Percentiles rank a stretch among this genome's conserved stretches.
These are phyloP conservation scores for Aureococcus anophagefferens DNA, from an alignment of 108 stramenopile species.

Conservation along the genomic window DNA sequence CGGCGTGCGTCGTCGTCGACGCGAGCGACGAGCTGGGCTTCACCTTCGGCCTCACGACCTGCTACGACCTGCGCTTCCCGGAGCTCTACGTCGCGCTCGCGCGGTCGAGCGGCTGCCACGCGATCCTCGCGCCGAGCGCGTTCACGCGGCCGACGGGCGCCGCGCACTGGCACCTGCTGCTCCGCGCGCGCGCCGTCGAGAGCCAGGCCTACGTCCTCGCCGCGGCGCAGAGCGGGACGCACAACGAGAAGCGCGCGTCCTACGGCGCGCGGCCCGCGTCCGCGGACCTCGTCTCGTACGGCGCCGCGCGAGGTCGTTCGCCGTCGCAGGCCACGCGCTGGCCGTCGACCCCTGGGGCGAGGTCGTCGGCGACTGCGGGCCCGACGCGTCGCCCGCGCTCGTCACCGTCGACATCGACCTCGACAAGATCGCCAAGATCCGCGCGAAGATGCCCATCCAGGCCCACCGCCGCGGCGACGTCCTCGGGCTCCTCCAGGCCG, in stretches of 20 bases:
- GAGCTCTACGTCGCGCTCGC: conserved; percentile 64
- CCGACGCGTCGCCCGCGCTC: conserved; percentile 26
- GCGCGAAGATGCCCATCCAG: conserved; percentile 69
- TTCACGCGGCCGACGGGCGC: conserved; percentile 91
- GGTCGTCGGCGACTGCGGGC: not conserved
- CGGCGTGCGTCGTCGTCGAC: conserved; percentile 60
- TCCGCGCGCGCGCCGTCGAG: conserved; percentile 86
- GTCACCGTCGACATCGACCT: conserved; percentile 56
- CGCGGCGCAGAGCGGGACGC: conserved; percentile 81
- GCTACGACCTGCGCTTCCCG: conserved; percentile 93
- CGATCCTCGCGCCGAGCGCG: conserved; percentile 78
- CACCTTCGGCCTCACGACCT: conserved; percentile 71
- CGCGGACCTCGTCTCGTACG: conserved; percentile 51
- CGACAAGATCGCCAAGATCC: conserved; percentile 36
- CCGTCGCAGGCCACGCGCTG: not conserved
- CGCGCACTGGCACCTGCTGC: conserved; percentile 88
- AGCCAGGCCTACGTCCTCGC: conserved; percentile 87
- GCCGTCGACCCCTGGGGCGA: conserved; percentile 66
- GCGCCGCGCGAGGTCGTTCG: conserved; percentile 25
- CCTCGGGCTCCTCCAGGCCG: not conserved
- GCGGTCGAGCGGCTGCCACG: conserved; percentile 50
- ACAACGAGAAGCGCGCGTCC: conserved; percentile 69
- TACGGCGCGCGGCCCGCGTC: no score
- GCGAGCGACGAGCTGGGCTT: conserved; percentile 56
- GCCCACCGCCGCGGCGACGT: conserved; percentile 40